phyloP scores from a whole-genome alignment of 148 eudicot species.

The Agrostemma githago region DNA sequence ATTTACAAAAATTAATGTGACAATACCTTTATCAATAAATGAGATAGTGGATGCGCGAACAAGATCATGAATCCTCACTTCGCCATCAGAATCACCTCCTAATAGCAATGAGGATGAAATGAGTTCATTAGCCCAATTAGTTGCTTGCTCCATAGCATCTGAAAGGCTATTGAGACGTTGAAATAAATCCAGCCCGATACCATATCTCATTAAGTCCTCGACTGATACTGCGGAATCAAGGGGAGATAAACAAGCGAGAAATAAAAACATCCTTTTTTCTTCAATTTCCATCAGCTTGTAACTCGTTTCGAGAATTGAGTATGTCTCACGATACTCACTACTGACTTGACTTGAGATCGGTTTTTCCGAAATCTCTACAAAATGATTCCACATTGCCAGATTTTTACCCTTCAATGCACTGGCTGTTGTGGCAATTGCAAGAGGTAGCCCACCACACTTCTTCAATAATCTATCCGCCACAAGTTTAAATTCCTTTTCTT shows the following conservation, averaged over 20 bases:
- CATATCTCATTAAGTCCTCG: conserved; percentile 20
- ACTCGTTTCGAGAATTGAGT: conserved; percentile 15
- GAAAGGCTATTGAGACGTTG: background rate
- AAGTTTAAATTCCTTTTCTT: background rate
- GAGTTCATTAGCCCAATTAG: conserved; percentile 17
- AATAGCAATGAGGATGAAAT: conserved; percentile 13
- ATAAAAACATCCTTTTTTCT: conserved; percentile 17
- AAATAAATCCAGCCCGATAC: conserved; percentile 19
- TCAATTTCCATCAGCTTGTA: conserved; percentile 21
- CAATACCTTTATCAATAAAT: background rate
- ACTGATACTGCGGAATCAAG: conserved; percentile 4
- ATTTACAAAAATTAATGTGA: background rate
- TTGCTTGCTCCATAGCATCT: conserved; percentile 18
- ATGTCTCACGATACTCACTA: background rate
- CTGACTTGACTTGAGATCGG: conserved; percentile 3
- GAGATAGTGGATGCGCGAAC: conserved; percentile 17
- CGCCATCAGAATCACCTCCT: background rate
- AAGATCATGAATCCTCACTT: conserved; percentile 23
- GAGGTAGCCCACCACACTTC: conserved; percentile 18
- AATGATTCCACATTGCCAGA: conserved; percentile 7
- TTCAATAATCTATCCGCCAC: conserved; percentile 2
- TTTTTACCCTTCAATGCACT: conserved; percentile 7
- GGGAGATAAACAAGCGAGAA: conserved; percentile 21
- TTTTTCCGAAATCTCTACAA: conserved; percentile 1
- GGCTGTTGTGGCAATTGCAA: conserved; percentile 10